These are phyloP conservation scores for Yarrowia alimentaria DNA, from an alignment of 805 yeast genomes.

Conservation along the genomic window DNA sequence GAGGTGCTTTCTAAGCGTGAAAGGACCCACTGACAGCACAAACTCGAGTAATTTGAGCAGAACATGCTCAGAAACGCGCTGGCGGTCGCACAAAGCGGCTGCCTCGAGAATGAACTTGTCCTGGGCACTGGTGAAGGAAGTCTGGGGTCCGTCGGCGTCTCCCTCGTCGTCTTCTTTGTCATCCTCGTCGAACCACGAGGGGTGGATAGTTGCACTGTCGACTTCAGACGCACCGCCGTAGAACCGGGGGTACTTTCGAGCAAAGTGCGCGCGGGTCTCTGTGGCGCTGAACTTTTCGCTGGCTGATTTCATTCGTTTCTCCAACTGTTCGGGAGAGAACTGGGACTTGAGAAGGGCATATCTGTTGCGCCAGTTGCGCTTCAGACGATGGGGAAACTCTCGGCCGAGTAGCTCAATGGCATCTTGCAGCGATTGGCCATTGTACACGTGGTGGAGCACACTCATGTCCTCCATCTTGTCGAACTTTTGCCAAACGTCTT, in stretches of 20 bases:
- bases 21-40: neutral
- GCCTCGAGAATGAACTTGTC: constrained; percentile 21
- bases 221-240: too few relatives aligned
- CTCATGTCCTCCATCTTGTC: constrained; percentile 4
- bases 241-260: neutral
- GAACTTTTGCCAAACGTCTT: constrained; percentile 5
- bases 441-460: neutral
- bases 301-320: neutral
- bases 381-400: constrained; percentile 10
- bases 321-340: constrained; percentile 10
- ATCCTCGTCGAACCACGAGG: constrained; percentile 17
- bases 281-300: neutral
- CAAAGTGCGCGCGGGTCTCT: neutral
- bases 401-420: constrained; percentile 15
- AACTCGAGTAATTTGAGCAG: constrained; percentile 15
- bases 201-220: too few relatives aligned
- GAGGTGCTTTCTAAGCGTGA: constrained; percentile 15
- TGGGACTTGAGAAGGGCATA: constrained; percentile 11
- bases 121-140: constrained; percentile 4
- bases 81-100: neutral
- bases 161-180: constrained; percentile 24
- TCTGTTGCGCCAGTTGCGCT: constrained; percentile 2
- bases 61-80: neutral
- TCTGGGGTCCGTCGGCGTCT: constrained; percentile 16
- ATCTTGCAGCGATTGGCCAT: constrained; percentile 10